Percentiles rank a stretch among this genome's conserved stretches.
phyloP scores from a whole-genome alignment of 768 basidiomycete genomes.

The Mycena haematopus region DNA sequence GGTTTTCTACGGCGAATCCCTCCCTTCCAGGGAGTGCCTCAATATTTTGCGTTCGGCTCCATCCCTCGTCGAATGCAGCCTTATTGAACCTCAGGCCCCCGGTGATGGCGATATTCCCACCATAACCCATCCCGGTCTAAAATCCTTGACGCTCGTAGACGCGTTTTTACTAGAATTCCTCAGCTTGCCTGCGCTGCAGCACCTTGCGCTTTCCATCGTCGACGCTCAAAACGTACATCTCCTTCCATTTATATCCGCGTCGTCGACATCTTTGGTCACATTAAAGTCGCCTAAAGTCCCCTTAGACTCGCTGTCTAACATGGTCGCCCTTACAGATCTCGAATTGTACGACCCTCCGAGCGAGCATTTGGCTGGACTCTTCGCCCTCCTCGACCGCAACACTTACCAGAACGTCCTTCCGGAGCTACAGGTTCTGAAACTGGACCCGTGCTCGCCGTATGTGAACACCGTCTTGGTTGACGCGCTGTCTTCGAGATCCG shows the following conservation, averaged over 20 bases:
- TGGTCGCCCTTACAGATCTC: background rate
- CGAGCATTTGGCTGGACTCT: background rate
- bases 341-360: background rate
- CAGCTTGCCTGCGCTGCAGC: background rate
- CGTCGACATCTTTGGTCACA: background rate
- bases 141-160: background rate
- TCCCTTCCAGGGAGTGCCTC: background rate
- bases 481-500: background rate
- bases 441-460: background rate
- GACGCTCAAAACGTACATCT: background rate
- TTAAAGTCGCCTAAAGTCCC: background rate
- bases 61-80: constrained; percentile 8
- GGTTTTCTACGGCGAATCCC: background rate
- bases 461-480: background rate
- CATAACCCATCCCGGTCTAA: background rate
- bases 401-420: background rate
- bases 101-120: background rate
- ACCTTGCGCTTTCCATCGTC: background rate
- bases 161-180: background rate
- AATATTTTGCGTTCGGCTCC: background rate
- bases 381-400: background rate
- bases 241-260: background rate
- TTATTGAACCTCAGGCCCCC: background rate
- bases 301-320: background rate
- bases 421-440: background rate